These are phyloP conservation scores for Calamus simplicifolius DNA, from an alignment of 176 grass and related monocot species.

Conservation along the genomic window DNA sequence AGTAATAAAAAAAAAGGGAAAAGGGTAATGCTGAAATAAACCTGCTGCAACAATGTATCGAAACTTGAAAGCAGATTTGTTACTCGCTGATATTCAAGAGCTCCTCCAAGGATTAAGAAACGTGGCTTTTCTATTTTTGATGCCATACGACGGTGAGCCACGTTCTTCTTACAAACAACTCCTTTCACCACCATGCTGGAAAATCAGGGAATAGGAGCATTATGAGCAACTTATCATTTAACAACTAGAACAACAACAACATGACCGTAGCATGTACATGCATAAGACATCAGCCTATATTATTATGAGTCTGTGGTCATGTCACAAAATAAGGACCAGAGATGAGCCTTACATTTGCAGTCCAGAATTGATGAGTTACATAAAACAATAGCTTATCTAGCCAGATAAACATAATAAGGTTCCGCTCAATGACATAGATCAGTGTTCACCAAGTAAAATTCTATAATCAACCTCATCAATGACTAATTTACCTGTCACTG, in stretches of 20 bases:
- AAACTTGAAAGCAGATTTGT: conserved; percentile 99
- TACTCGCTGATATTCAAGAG: conserved; percentile 95
- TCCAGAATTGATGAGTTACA: too few relatives aligned
- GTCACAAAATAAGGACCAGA: too few relatives aligned
- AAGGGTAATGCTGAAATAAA: conserved; percentile 19
- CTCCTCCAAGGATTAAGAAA: conserved; percentile 84
- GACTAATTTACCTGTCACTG: conserved; percentile 52
- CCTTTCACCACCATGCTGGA: conserved; percentile 79
- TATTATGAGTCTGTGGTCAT: too few relatives aligned
- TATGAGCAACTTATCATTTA: conserved; percentile 1
- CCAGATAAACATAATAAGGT: too few relatives aligned
- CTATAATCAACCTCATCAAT: too few relatives aligned
- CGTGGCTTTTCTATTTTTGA: conserved; percentile 65
- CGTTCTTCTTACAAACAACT: conserved; percentile 99
- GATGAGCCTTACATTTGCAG: too few relatives aligned
- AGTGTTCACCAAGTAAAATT: too few relatives aligned
- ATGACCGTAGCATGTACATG: too few relatives aligned
- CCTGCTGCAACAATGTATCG: conserved; percentile 97
- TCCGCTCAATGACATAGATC: too few relatives aligned
- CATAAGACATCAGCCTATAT: too few relatives aligned
- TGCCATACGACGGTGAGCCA: conserved; percentile 79
- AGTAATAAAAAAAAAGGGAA: conserved; percentile 8
- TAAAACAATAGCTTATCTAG: too few relatives aligned
- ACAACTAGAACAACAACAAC: too few relatives aligned
- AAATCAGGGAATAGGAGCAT: conserved; percentile 14